Evolutionary conservation across 2,329 filamentous ascomycete genomes (phyloP).

Genomic region (Microdochium nivale): DNA sequence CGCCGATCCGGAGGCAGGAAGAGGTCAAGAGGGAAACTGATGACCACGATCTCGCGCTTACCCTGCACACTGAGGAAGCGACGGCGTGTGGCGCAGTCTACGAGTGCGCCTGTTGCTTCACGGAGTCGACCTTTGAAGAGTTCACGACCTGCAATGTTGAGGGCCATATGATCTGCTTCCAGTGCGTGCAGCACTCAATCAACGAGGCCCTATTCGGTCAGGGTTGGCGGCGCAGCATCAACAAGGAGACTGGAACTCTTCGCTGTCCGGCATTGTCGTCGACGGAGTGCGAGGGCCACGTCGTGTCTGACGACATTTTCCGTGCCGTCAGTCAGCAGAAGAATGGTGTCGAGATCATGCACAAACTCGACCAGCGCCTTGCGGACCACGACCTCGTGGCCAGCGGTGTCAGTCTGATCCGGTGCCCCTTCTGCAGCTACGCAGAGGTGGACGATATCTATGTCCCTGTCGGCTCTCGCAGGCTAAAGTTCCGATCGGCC

Average conservation of each 20-base stretch:
- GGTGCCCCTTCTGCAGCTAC: slow-evolving; percentile 87
- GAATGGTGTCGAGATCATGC: slow-evolving; percentile 62
- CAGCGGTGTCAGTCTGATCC: slow-evolving; percentile 65
- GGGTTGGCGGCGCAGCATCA: slow-evolving; percentile 76
- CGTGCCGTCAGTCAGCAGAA: slow-evolving; percentile 63
- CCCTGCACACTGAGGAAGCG: slow-evolving; percentile 50
- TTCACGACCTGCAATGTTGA: slow-evolving; percentile 59
- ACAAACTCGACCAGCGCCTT: slow-evolving; percentile 70
- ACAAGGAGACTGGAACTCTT: slow-evolving; percentile 63
- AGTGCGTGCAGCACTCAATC: slow-evolving; percentile 73
- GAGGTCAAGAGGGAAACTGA: slow-evolving; percentile 34
- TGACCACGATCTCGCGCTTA: slow-evolving; percentile 43
- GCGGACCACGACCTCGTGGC: slow-evolving; percentile 68
- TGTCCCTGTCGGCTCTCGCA: slow-evolving; percentile 43
- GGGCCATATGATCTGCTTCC: slow-evolving; percentile 70
- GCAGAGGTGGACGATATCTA: slow-evolving; percentile 79
- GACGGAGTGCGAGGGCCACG: slow-evolving; percentile 63
- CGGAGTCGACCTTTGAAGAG: slow-evolving; percentile 62
- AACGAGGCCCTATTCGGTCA: slow-evolving; percentile 90
- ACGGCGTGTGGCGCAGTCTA: slow-evolving; percentile 45
- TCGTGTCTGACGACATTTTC: slow-evolving; percentile 61
- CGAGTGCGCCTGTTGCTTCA: slow-evolving; percentile 76
- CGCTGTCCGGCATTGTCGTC: slow-evolving; percentile 72
- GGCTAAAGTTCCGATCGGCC: slow-evolving; percentile 47
- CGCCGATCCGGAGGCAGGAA: slow-evolving; percentile 39